Conservation (phyloP, 768 basidiomycete genomes). For the Mycena leptocephala region DNA sequence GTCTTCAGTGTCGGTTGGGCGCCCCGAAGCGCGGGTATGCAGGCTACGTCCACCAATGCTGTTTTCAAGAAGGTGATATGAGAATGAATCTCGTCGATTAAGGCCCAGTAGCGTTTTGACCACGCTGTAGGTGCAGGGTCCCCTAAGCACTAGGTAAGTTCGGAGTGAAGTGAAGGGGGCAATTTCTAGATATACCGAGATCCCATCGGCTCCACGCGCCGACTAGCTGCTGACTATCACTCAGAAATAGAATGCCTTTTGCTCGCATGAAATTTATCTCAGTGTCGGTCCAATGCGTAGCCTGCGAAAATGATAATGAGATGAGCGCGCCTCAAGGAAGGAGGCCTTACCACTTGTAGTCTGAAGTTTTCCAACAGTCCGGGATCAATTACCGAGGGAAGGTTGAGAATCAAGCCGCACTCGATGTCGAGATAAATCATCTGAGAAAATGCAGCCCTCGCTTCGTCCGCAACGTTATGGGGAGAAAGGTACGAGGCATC, state of each 20-base stretch:
- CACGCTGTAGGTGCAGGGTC: slow-evolving; percentile 18
- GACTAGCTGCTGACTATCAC: slow-evolving; percentile 21
- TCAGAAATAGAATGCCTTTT: slow-evolving; percentile 22
- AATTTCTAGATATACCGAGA: neutral
- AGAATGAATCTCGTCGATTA: slow-evolving; percentile 21
- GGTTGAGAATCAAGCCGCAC: neutral
- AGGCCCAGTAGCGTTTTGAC: slow-evolving; percentile 22
- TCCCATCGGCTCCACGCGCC: slow-evolving; percentile 21
- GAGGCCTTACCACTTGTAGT: slow-evolving; percentile 5
- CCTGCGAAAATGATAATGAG: neutral
- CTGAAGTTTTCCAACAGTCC: slow-evolving; percentile 17
- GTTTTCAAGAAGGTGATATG: slow-evolving; percentile 28
- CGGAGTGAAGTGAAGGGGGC: neutral
- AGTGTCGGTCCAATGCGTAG: slow-evolving; percentile 12
- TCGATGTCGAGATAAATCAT: slow-evolving; percentile 17
- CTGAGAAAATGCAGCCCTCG: slow-evolving; percentile 19
- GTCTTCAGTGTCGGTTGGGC: slow-evolving; percentile 14
- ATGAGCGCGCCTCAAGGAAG: neutral
- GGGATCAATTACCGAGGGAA: slow-evolving; percentile 15
- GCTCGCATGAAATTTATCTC: slow-evolving; percentile 27
- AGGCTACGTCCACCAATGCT: slow-evolving; percentile 17
- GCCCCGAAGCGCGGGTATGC: slow-evolving; percentile 9
- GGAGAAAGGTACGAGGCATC: slow-evolving; percentile 32
- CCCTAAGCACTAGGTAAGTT: neutral
- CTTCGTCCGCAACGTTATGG: slow-evolving; percentile 16